Conservation (phyloP, 2,329 filamentous ascomycete species). For the Fusarium globosum region DNA sequence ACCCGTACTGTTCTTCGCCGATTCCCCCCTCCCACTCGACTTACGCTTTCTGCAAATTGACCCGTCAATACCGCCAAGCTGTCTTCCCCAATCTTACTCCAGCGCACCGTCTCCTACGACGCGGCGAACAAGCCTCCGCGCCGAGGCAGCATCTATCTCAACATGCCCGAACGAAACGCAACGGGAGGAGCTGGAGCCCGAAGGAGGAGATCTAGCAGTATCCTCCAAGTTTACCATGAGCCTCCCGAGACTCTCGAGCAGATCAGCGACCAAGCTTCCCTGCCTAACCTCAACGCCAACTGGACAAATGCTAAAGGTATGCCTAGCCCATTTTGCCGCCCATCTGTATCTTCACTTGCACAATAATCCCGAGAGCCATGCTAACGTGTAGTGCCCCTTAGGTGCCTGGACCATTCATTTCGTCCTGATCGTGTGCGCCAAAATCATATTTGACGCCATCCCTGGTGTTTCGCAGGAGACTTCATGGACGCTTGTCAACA, state of each 20-base stretch:
- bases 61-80: slow-evolving; percentile 86
- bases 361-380: slow-evolving; percentile 9
- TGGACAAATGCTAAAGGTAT: slow-evolving; percentile 99
- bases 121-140: slow-evolving; percentile 77
- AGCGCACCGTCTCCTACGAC: slow-evolving; percentile 92
- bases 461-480: slow-evolving; percentile 97
- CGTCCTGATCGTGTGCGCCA: slow-evolving; percentile 88
- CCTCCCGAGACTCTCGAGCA: slow-evolving; percentile 97
- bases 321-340: slow-evolving; percentile 12
- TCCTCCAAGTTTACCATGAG: slow-evolving; percentile 92
- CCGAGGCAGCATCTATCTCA: slow-evolving; percentile 69
- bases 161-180: slow-evolving; percentile 67
- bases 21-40: slow-evolving; percentile 21
- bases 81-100: slow-evolving; percentile 89
- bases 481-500: slow-evolving; percentile 98
- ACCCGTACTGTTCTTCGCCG: slow-evolving; percentile 17
- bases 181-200: slow-evolving; percentile 65
- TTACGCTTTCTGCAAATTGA: slow-evolving; percentile 29
- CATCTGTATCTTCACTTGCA: not conserved
- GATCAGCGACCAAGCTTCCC: slow-evolving; percentile 92
- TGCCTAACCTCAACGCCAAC: slow-evolving; percentile 96
- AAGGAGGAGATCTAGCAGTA: slow-evolving; percentile 95
- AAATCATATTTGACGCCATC: slow-evolving; percentile 97
- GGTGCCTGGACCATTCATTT: slow-evolving; percentile 98
- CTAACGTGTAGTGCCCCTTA: slow-evolving; percentile 53